Base-by-base conservation (phyloP, 73 alveolate species). In the Effrenium voratum region DNA sequence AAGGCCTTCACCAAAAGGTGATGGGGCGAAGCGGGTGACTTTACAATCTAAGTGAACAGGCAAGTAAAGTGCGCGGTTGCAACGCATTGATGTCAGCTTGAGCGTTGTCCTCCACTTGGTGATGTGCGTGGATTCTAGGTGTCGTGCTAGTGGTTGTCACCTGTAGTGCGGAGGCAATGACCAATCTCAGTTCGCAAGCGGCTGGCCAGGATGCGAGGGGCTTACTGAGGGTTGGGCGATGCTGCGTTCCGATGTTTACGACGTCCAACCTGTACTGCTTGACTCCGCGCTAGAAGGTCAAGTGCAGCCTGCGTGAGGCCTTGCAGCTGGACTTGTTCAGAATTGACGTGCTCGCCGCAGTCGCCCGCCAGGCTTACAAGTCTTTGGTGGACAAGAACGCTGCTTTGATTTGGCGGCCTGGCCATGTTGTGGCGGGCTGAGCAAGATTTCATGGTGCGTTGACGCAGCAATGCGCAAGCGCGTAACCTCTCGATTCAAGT, bases 381-480 rank as follows among this genome's bases (percentile, higher is more conserved):
- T 72, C 95, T 26, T 70, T 87, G 41, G 43, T 60, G 57, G 28
- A 73, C 49, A 87, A 87, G 28, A 84, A 84, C 6, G 95, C 84
- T 28, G 70, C 63, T 49, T 47, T 87, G 36, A 70, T 87, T 32
- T 87, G 95, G 95, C 84, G 43, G 49, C 95, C 95, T 8, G 8
- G 28, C 26, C 85, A 87, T 46, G 84, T 87, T n/a, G 95, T 30
- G 16, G 30, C 36, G 49, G 47, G 13, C 95, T 63, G 40, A 87
- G 66, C 28, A 3, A 19, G 41, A 12, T 52, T 52, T 19, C 63
- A 52, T 12, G 8, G 26, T 12, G 63, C 8, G 19, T 12, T 12
- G 8, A 19, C 26, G 26, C 63, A 52, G 26, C 63, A 52, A 8
- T 19, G 8, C 8, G 8, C 8, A 19, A 52, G 19, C 63, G 8